These are phyloP conservation scores for Leccinum barrowsii DNA, from an alignment of 768 basidiomycete species.

Conservation along the genomic window DNA sequence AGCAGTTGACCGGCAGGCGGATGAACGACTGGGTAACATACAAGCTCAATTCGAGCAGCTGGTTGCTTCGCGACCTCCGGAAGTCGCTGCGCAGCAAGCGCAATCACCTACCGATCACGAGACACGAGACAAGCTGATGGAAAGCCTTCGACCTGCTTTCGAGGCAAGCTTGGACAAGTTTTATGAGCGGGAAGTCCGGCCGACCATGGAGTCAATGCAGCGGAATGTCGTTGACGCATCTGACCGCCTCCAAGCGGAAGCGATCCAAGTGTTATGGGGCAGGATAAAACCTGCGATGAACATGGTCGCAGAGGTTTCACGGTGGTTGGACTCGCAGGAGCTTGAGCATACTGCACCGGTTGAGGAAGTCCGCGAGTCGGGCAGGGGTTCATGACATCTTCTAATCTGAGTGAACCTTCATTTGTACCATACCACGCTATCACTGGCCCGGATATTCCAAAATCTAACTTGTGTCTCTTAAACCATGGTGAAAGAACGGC, in stretches of 20 bases:
- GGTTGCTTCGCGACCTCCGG: conserved; percentile 6
- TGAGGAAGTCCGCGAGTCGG: neutral
- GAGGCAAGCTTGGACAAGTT: conserved; percentile 19
- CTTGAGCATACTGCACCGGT: conserved; percentile 20
- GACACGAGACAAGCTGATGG: conserved; percentile 15
- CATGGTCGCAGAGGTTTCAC: conserved; percentile 28
- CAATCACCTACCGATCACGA: neutral
- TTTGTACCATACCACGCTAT: conserved; percentile 13
- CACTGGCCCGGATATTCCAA: no score
- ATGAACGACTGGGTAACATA: conserved; percentile 15
- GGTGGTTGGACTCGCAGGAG: conserved; percentile 30
- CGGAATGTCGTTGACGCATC: conserved; percentile 10
- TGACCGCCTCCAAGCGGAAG: conserved; percentile 20
- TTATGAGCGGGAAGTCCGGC: conserved; percentile 22
- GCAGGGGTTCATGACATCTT: neutral
- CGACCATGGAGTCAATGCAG: conserved; percentile 15
- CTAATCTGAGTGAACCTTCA: conserved; percentile 11
- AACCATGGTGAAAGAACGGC: conserved; percentile 21
- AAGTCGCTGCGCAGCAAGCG: neutral
- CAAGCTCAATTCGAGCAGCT: conserved; percentile 16
- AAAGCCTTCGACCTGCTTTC: conserved; percentile 17
- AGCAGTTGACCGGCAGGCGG: conserved; percentile 10
- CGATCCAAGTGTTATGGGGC: conserved; percentile 24
- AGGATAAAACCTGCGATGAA: conserved; percentile 31
- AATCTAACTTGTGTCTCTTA: neutral